A percentile compares a stretch with the other conserved stretches of the same genome.
Conservation (phyloP, 179 eudicot species). For the Beta lomatogona region DNA sequence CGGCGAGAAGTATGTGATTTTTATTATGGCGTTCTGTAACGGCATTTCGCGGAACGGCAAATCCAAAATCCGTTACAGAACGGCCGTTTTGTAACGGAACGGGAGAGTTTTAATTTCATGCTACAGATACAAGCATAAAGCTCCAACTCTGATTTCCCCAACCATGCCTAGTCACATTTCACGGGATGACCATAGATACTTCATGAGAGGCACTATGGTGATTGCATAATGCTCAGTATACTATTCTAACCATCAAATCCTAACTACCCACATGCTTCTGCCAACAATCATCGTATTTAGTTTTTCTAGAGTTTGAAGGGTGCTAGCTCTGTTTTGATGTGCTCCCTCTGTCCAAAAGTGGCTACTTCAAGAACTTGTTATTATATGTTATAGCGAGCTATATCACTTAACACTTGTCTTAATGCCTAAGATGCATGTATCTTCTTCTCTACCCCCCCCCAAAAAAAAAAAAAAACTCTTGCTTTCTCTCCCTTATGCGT, state of each 20-base stretch:
- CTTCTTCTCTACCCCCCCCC: not conserved
- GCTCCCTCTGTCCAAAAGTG: not conserved
- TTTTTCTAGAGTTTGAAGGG: not conserved
- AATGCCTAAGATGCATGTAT: not conserved
- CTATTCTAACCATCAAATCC: not conserved
- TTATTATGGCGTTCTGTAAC: no score
- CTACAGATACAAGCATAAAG: not conserved
- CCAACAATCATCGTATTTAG: not conserved
- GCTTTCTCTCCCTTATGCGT: not conserved
- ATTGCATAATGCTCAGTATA: not conserved
- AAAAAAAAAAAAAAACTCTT: no score
- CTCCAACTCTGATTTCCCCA: not conserved
- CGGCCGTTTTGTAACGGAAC: no score
- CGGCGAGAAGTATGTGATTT: no score
- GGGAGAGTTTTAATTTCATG: no score
- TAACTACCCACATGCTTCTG: not conserved
- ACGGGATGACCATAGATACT: not conserved
- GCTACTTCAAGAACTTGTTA: not conserved
- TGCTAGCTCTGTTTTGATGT: not conserved
- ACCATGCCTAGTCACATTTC: not conserved
- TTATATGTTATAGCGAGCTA: not conserved
- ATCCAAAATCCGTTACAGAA: no score
- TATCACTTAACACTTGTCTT: not conserved
- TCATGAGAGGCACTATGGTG: not conserved
- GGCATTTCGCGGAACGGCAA: no score